phyloP scores from a whole-genome alignment of 2,329 filamentous ascomycete species.

The Colletotrichum sidae region DNA sequence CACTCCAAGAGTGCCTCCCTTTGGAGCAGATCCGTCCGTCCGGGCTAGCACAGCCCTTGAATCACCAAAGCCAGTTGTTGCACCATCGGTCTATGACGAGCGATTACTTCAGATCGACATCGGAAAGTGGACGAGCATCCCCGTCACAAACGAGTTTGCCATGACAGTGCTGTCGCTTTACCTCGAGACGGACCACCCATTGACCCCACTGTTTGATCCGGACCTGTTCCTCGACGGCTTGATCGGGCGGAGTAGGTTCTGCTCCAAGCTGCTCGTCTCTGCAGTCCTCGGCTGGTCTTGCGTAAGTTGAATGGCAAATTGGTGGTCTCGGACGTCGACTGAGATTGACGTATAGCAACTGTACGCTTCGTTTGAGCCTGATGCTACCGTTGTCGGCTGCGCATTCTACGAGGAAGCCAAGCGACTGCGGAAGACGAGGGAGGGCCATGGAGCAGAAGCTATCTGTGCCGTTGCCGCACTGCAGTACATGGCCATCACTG shows the following conservation, averaged over 20 bases:
- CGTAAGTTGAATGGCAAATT: constrained; percentile 2
- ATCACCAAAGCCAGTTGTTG: too few species aligned
- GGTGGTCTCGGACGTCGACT: too few species aligned
- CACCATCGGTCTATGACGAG: constrained; percentile 3
- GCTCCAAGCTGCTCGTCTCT: background rate
- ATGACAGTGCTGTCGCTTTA: background rate
- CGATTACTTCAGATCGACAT: constrained; percentile 2
- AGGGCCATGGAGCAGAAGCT: background rate
- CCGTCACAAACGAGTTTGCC: constrained; percentile 8
- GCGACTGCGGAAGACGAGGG: background rate
- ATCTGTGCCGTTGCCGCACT: constrained; percentile 4
- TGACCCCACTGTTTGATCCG: background rate
- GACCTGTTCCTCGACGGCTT: constrained; percentile 12
- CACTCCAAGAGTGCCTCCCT: too few species aligned
- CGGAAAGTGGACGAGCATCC: background rate
- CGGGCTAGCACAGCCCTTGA: too few species aligned
- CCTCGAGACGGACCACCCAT: constrained; percentile 12
- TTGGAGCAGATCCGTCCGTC: too few species aligned
- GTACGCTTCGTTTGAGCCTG: background rate
- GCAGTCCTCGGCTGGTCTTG: constrained; percentile 10
- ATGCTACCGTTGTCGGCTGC: background rate
- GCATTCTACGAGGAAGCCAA: constrained; percentile 8
- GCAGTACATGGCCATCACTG: constrained; percentile 2
- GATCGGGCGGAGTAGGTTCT: constrained; percentile 2
- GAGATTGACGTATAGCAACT: background rate